Evolutionary conservation across 371 early-diverging fungal genomes (phyloP).

Genomic region (Rhizomucor pusillus): DNA sequence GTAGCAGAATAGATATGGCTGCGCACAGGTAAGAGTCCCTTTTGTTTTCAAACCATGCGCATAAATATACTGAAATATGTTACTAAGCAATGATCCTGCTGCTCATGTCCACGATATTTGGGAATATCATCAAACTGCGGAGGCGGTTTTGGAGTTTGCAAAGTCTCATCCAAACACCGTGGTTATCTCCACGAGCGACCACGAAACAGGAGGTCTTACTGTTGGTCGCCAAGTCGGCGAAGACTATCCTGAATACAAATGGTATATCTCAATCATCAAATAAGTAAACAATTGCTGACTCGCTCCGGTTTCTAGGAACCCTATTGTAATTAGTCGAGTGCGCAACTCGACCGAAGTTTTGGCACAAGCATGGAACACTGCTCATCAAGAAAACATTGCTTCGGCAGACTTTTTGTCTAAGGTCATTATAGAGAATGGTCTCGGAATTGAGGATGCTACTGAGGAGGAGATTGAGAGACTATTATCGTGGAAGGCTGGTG

Average conservation of each 20-base stretch:
- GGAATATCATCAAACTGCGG: conserved; percentile 66
- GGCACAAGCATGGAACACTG: conserved; percentile 14
- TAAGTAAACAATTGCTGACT: not conserved
- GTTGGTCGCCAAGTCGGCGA: conserved; percentile 49
- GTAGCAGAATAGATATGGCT: conserved; percentile 89
- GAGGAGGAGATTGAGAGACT: conserved; percentile 53
- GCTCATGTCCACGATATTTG: conserved; percentile 74
- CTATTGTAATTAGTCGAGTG: conserved; percentile 57
- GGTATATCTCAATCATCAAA: conserved; percentile 27
- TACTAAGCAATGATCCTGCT: conserved; percentile 70
- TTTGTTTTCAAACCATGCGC: not conserved
- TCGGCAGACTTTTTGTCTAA: conserved; percentile 22
- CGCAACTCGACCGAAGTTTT: conserved; percentile 53
- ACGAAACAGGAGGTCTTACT: conserved; percentile 60
- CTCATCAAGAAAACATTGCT: not conserved
- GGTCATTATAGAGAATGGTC: conserved; percentile 46
- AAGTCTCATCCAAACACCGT: conserved; percentile 64
- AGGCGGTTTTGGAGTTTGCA: conserved; percentile 60
- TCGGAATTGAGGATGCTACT: conserved; percentile 58
- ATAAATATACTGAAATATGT: not conserved
- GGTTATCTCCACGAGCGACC: conserved; percentile 66
- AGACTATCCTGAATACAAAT: conserved; percentile 68
- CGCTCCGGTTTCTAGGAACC: conserved; percentile 26
- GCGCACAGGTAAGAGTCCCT: conserved; percentile 55
- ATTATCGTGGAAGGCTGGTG: conserved; percentile 22